Evolutionary conservation across 1,284 basidiomycete genomes (phyloP), one percentile per base, ranked within the genome.

Genomic region (Cryptococcus sp.): DNA sequence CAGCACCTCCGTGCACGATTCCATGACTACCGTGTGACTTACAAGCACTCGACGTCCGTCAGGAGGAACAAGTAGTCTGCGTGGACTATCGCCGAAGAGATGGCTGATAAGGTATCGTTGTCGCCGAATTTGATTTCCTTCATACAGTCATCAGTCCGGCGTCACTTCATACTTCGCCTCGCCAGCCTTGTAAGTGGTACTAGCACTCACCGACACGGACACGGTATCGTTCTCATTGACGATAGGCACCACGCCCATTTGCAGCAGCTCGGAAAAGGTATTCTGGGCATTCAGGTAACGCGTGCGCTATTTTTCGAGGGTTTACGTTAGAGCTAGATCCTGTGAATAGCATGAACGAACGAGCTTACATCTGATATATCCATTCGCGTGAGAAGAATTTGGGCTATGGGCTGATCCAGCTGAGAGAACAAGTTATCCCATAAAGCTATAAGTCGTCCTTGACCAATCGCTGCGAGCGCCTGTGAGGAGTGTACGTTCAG

Each of bases 111-210:
- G 0, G 95, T 98, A 75, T 99, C 96, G 74, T 99, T 99, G 80
- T 99, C 96, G 52, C 96, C 95, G 72, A 99, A 99, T 88, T 95
- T 95, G 68, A 99, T 96, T 87, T 99, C 95, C 90, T 93, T 69
- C 56, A 23, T 17, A 17, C 5, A 7, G 19, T 22, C 3, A 41
- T 16, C 17, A 25, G 16, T 38, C 8, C 3, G 50, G 1, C 22
- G 3, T 23, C 35, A 17, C 27, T n/a, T 13, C 44, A 23, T 4
- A 4, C 49, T 4, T 27, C 15, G n/a, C 4, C 27, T n/a, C 31
- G 7, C 42, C 19, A 27, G 25, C 38, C 5, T 15, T 27, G 3
- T 25, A 13, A 49, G 17, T 17, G 35, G 8, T 16, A 23, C 19
- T 41, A 0, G 8, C 45, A 85, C 88, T 77, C 73, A 93, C 91